Percentiles rank a stretch among this genome's conserved stretches.
phyloP scores from a whole-genome alignment of 768 basidiomycete species.

The Amanita inopinata region DNA sequence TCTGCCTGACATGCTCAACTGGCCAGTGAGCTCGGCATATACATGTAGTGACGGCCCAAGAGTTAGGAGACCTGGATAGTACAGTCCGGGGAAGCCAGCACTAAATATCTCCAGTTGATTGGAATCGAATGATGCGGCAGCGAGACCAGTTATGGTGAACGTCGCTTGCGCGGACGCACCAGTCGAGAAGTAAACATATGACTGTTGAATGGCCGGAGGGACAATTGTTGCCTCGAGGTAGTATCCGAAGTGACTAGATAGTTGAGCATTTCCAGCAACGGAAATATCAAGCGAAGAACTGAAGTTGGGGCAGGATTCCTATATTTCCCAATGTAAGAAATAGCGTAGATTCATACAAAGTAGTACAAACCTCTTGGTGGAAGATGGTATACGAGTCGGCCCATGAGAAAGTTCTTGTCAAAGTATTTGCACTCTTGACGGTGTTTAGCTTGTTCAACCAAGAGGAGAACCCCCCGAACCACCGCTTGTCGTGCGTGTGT shows the following conservation, averaged over 20 bases:
- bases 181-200: slow-evolving; percentile 15
- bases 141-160: slow-evolving; percentile 14
- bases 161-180: slow-evolving; percentile 12
- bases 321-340: not conserved
- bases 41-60: slow-evolving; percentile 15
- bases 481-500: slow-evolving; percentile 12
- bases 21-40: not conserved
- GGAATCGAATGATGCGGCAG: slow-evolving; percentile 11
- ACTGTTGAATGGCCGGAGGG: slow-evolving; percentile 16
- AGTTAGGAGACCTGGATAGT: slow-evolving; percentile 17
- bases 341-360: not conserved
- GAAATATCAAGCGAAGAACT: slow-evolving; percentile 13
- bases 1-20: slow-evolving; percentile 1
- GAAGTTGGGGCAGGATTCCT: slow-evolving; percentile 17
- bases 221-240: slow-evolving; percentile 17
- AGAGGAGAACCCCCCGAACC: slow-evolving; percentile 16
- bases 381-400: slow-evolving; percentile 16
- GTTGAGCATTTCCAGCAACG: slow-evolving; percentile 9
- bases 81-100: slow-evolving; percentile 18
- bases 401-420: slow-evolving; percentile 14
- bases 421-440: slow-evolving; percentile 6
- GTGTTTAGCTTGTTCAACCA: slow-evolving; percentile 16
- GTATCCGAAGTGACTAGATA: slow-evolving; percentile 14
- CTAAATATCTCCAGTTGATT: slow-evolving; percentile 9
- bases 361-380: slow-evolving; percentile 10